phyloP scores from a whole-genome alignment of 495 filamentous ascomycete species.

The Hypoxylon subgilvum region DNA sequence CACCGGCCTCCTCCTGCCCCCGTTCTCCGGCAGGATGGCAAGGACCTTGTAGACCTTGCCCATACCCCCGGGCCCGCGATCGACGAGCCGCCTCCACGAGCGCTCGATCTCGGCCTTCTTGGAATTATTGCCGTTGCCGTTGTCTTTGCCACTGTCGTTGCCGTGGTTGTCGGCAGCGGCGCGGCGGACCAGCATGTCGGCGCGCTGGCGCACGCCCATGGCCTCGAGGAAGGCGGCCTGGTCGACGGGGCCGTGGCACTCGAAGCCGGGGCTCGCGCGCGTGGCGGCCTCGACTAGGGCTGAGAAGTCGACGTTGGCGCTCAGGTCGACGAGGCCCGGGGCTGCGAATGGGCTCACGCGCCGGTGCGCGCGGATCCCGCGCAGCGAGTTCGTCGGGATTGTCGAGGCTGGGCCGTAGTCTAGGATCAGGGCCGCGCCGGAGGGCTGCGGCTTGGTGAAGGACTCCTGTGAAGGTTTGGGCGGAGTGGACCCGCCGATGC shows the following conservation, averaged over 20 bases:
- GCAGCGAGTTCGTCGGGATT: slow-evolving; percentile 83
- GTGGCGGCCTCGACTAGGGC: slow-evolving; percentile 82
- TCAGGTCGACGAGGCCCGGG: slow-evolving; percentile 83
- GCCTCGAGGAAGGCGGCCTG: slow-evolving; percentile 77
- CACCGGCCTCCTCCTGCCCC: slow-evolving; percentile 75
- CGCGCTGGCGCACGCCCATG: slow-evolving; percentile 83
- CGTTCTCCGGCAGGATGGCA: slow-evolving; percentile 84
- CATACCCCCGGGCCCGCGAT: slow-evolving; percentile 80
- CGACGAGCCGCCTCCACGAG: slow-evolving; percentile 79
- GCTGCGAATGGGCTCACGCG: slow-evolving; percentile 75
- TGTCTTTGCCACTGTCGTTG: no score
- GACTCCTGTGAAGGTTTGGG: slow-evolving; percentile 2
- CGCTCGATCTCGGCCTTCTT: slow-evolving; percentile 67
- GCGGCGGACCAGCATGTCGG: slow-evolving; percentile 64
- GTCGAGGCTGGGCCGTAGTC: slow-evolving; percentile 86
- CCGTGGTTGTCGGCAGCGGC: slow-evolving; percentile 40
- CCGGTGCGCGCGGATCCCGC: slow-evolving; percentile 79
- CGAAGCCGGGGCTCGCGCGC: slow-evolving; percentile 73
- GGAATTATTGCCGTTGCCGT: no score
- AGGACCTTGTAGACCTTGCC: slow-evolving; percentile 92
- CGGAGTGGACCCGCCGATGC: slow-evolving; percentile 70
- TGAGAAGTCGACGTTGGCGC: slow-evolving; percentile 89
- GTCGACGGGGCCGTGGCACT: slow-evolving; percentile 91
- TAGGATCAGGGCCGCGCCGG: slow-evolving; percentile 86
- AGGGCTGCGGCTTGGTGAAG: slow-evolving; percentile 64